Conservation (phyloP, 306 rosid species). For the Gastrolobium bilobum region DNA sequence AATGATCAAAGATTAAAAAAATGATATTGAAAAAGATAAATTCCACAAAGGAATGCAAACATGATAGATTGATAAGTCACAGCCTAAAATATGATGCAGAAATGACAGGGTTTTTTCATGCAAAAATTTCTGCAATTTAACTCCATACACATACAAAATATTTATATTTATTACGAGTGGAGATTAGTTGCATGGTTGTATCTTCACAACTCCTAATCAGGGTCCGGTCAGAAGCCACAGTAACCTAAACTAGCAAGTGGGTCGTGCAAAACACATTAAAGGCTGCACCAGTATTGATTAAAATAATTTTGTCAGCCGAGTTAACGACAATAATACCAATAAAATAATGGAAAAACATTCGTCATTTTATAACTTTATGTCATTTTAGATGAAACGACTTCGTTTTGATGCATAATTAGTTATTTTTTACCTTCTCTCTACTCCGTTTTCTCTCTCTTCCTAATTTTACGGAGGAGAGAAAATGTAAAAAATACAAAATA, state of each 20-base stretch:
- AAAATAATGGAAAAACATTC: too few relatives aligned
- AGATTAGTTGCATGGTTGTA: background rate
- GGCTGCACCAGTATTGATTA: background rate
- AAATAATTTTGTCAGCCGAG: constrained; percentile 1
- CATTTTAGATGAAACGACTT: too few relatives aligned
- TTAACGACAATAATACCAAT: background rate
- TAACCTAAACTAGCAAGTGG: background rate
- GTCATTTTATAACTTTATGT: too few relatives aligned
- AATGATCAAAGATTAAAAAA: constrained; percentile 17
- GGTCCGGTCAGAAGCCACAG: constrained; percentile 17
- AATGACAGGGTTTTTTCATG: background rate
- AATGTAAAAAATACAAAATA: too few relatives aligned
- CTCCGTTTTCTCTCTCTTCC: too few relatives aligned
- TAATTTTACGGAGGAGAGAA: too few relatives aligned
- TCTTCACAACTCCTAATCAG: constrained; percentile 16
- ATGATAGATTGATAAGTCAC: background rate
- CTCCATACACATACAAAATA: background rate
- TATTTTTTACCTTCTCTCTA: too few relatives aligned
- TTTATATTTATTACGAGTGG: background rate
- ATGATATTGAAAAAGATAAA: background rate
- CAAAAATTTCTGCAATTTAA: background rate
- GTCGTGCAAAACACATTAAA: constrained; percentile 17
- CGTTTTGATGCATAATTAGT: too few relatives aligned
- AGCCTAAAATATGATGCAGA: background rate
- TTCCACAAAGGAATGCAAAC: constrained; percentile 23